Conservation (phyloP, 2,329 filamentous ascomycete genomes). For the Aspergillus aculeatinus region DNA sequence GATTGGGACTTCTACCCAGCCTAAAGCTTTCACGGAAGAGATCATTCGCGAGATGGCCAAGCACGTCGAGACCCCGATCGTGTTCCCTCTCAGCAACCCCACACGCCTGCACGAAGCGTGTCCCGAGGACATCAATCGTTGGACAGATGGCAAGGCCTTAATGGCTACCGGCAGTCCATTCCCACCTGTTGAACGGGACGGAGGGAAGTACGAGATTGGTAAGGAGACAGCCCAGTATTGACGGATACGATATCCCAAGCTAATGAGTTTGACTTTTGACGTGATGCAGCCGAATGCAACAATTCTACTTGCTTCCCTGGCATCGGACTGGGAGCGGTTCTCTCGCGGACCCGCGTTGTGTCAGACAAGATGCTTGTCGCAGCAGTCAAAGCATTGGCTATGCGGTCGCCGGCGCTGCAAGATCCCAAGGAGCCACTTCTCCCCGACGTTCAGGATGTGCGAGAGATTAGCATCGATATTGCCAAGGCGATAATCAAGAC, state of each 20-base stretch:
- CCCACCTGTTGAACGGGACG: slow-evolving; percentile 64
- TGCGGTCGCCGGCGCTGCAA: slow-evolving; percentile 67
- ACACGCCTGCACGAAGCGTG: slow-evolving; percentile 80
- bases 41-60: slow-evolving; percentile 73
- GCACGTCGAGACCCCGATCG: slow-evolving; percentile 69
- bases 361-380: slow-evolving; percentile 80
- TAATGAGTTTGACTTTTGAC: neutral
- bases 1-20: slow-evolving; percentile 78
- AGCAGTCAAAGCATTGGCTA: slow-evolving; percentile 71
- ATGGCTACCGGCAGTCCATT: slow-evolving; percentile 85
- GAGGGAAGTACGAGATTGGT: slow-evolving; percentile 56
- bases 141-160: slow-evolving; percentile 75
- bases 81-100: slow-evolving; percentile 82
- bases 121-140: slow-evolving; percentile 71
- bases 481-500: slow-evolving; percentile 72
- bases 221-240: slow-evolving; percentile 18
- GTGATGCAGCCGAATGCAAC: slow-evolving; percentile 71
- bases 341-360: slow-evolving; percentile 65
- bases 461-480: slow-evolving; percentile 74
- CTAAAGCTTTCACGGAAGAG: slow-evolving; percentile 72
- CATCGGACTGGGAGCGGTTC: slow-evolving; percentile 75
- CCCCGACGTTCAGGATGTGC: slow-evolving; percentile 72
- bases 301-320: slow-evolving; percentile 84
- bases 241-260: neutral
- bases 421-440: slow-evolving; percentile 66